Evolutionary conservation across 2,329 filamentous ascomycete genomes (phyloP), one percentile per base, ranked within the genome.

Genomic region (Colletotrichum chrysophilum): DNA sequence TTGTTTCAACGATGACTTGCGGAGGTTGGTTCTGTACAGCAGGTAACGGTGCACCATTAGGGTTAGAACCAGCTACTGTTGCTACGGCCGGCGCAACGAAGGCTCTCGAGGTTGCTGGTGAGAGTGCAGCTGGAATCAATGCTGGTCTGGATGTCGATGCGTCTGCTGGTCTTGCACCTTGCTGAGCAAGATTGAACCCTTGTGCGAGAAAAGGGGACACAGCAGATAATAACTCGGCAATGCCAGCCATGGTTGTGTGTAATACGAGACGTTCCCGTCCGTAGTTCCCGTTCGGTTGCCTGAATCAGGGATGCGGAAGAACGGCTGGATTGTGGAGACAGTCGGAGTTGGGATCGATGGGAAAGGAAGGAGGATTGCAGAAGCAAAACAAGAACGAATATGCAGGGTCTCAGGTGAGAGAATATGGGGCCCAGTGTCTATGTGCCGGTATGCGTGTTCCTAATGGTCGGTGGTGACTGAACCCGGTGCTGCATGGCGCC

Each of bases 1-100:
- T 48, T 7, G 73, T 75, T 34, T 75, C 73, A 32, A 75, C 8
- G 30, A 75, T 65, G 43, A 75, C 56, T 65, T 68, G 28, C 3
- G 70, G 70, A 28, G 56, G 70, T 21, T 58, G 67, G 30, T n/a
- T 48, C 12, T 30, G 56, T 16, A 28, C 55, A 12, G 26, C 38
- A 13, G 64, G n/a, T 12, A 30, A 14, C 8, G 55, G n/a, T 18
- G 7, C 14, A 30, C 21, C 38, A 21, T 61, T 30, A 18, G 26
- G 43, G 8, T 9, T 26, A 69, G 55, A 18, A 52, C 32, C 30
- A 62, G 67, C 67, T 18, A 36, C 12, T 34, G 67, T 62, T 12
- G 67, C 36, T 26, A 62, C n/a, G 9, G 56, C 36, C 36, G 56
- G 67, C 36, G 67, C 61, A 28, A 62, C 16, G 34, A 62, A 32